phyloP scores from a whole-genome alignment of 73 alveolate species.

The Paramecium pentaurelia region DNA sequence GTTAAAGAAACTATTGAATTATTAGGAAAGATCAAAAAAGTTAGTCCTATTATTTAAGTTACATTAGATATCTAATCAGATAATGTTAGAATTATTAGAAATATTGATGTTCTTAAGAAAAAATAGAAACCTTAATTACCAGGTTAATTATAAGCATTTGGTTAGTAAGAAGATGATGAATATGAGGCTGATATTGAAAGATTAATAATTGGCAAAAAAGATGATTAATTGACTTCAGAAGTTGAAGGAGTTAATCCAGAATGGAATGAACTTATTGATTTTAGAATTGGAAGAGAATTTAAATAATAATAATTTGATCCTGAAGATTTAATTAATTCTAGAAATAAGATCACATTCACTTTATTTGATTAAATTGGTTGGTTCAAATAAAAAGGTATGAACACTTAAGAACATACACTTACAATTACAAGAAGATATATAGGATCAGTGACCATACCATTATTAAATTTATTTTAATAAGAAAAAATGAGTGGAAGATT shows the following conservation, averaged over 20 bases:
- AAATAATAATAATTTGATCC: constrained; percentile 70
- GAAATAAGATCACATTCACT: constrained; percentile 81
- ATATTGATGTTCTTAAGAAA: background rate
- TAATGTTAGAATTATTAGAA: background rate
- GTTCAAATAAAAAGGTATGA: constrained; percentile 48
- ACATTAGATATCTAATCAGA: constrained; percentile 20
- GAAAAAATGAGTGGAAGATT: constrained; percentile 88
- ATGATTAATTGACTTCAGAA: constrained; percentile 82
- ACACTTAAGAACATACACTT: constrained; percentile 26
- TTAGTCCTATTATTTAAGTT: background rate
- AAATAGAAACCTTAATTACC: background rate
- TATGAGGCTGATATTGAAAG: constrained; percentile 86
- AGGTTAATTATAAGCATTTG: constrained; percentile 30
- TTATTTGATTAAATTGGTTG: constrained; percentile 85
- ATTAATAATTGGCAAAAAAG: constrained; percentile 75
- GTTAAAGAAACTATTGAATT: background rate
- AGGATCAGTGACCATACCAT: constrained; percentile 55
- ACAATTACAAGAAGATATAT: background rate
- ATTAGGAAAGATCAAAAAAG: background rate
- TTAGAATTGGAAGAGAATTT: background rate
- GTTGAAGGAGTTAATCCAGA: constrained; percentile 97
- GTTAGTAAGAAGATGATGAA: constrained; percentile 72
- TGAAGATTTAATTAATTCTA: constrained; percentile 89
- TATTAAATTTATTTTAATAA: constrained; percentile 47
- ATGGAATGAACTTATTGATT: constrained; percentile 92